Conservation (phyloP, 176 grass and related monocot genomes). For the Chrysopogon serrulatus region DNA sequence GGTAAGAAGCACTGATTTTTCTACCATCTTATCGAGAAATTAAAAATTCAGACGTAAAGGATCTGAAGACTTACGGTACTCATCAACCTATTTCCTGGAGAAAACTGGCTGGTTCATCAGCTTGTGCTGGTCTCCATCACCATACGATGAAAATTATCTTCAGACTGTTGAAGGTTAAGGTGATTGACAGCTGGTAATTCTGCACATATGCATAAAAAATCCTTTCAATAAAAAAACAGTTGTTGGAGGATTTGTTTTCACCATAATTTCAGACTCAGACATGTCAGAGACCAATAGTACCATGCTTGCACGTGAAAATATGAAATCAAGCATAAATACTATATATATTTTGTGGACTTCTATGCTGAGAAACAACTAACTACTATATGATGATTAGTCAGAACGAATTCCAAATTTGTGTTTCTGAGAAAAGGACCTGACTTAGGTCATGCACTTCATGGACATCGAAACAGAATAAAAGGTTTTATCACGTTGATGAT, state of each 20-base stretch:
- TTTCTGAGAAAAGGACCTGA: constrained; percentile 30
- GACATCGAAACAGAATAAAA: not conserved
- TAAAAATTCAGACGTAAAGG: not conserved
- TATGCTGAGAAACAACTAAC: not conserved
- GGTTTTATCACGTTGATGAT: not conserved
- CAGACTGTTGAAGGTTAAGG: not conserved
- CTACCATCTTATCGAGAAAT: not conserved
- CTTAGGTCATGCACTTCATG: not conserved
- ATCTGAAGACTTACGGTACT: not conserved
- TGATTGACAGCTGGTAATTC: not conserved
- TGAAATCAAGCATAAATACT: not conserved
- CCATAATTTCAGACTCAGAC: not conserved
- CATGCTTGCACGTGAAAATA: not conserved
- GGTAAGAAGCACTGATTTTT: constrained; percentile 3
- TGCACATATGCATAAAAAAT: not conserved
- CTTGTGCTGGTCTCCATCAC: constrained; percentile 24
- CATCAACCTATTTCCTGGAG: not conserved
- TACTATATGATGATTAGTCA: not conserved
- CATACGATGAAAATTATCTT: not conserved
- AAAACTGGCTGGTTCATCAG: not conserved
- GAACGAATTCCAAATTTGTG: not conserved
- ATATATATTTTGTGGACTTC: not conserved
- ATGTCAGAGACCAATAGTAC: not conserved
- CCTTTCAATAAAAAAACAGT: not conserved
- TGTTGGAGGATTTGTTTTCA: not conserved